Base-by-base conservation (phyloP, 1,139 yeast species). In the Magnusiomyces tetraspermus region DNA sequence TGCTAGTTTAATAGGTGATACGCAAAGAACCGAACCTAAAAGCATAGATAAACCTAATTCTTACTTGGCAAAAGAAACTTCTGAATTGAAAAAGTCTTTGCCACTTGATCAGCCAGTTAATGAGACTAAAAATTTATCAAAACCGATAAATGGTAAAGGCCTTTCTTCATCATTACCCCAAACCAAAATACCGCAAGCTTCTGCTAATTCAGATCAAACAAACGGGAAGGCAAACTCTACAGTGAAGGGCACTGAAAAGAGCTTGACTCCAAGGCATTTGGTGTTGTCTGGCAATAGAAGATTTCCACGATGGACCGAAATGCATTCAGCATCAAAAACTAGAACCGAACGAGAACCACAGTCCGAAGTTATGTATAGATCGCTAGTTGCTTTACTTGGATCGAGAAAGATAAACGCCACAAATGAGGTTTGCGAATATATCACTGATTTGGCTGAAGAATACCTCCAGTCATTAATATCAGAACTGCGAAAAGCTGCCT, bases 401-500 rank as follows among this genome's bases (percentile, higher is more conserved):
- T 59, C 66, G 15, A 58, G 55, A 31, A 57, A 57, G 22, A 57
- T 63, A 31, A 50, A 49, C n/a, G 48, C 58, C 19, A 56, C 56
- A 17, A 42, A 56, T 13, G 57, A 57, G 26, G 61, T 67, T n/a
- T 63, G 64, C 36, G 68, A 65, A 30, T 80, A 58, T 53, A 50
- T 68, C 10, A 59, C 63, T 2, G 31, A 58, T 38, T 59, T 67
- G 6, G 75, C 83, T 1, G 72, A 75, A 46, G 68, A 69, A 22
- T 82, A 79, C 62, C 69, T 86, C 61, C 70, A 76, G 57, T 71
- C 72, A 30, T 58, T 84, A 51, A 65, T 76, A 5, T 61, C 67
- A 4, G 71, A 75, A 46, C 65, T 87, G 45, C 79, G 77, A 53
- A 76, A 76, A 55, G 66, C 80, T 37, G 75, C 84, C 2, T 82